Base-by-base conservation (phyloP, 2,329 filamentous ascomycete genomes). In the Cryphonectria nitschkei region DNA sequence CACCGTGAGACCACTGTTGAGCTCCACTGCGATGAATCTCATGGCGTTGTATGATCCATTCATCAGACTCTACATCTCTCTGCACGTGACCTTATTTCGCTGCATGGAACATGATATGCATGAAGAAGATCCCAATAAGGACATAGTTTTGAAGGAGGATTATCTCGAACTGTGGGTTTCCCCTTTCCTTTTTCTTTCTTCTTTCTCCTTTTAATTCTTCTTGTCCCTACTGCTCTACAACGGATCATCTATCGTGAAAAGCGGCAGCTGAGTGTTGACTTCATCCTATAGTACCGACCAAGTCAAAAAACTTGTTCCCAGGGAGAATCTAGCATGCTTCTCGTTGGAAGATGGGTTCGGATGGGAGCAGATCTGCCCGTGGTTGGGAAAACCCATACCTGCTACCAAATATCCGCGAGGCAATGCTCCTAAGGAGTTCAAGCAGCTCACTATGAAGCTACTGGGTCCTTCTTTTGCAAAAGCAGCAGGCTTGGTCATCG, bases 291-390 rank as follows among this genome's bases (percentile, higher is more conserved):
- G 65, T 22, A 67, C 50, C 32, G 26, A 69, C 16, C 52, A 46
- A 43, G 63, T 67, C 13, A 70, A 70, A 29, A 72, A 68, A 22
- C 58, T 76, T 11, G 72, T 77, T 22, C 79, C 79, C 0, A 69
- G 74, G 8, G 77, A 78, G 22, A 73, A 75, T 1, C 34, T 58
- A 6, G 64, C 50, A 1, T 50, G 43, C 71, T 81, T 32, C 74
- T 79, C n/a, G 72, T 74, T 81, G 1, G 79, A 81, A 69, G 77
- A 80, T 54, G 79, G 77, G 1, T 78, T 80, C 22, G 78, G 78
- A 13, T 81, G 79, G 80, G 79, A 80, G 66, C 71, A 81, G 46
- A 78, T 81, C 4, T 81, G 80, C 54, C 75, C 76, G 1, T 79
- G 79, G 65, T 70, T 81, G 1, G 77, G 73, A 72, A 76, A 58